Base-by-base conservation (phyloP, 306 rosid genomes). In the Datisca glomerata region DNA sequence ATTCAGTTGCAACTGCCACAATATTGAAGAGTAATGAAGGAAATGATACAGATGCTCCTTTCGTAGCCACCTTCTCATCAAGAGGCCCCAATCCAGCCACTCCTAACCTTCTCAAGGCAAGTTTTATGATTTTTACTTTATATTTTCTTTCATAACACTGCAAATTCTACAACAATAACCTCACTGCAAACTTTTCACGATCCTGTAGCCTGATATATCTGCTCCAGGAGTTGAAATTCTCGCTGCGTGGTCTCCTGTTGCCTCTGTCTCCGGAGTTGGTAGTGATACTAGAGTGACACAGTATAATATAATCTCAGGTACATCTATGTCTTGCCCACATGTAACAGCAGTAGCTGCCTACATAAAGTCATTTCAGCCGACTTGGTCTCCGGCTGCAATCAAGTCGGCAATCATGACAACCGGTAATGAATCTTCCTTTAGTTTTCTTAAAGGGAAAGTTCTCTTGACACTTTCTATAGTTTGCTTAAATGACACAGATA, bases 361-460 rank as follows among this genome's bases (percentile, higher is more conserved):
- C n/a, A n/a, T 78, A 41, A 78, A 78, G 47, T 78, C 81, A 15
- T 60, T 69, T 19, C 60, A 78, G 12, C 73, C 68, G 2, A 34
- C 23, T 11, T 78, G 73, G 86, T 66, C 75, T 1, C 73, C 83
- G 5, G 71, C 75, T 2, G 65, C 62, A n/a, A 56, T 70, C 34
- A 56, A 37, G 18, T 76, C 76, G 2, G 60, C 82, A 0, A 51
- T 74, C 1, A 74, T 67, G 45, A 74, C 87, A 8, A 79, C 89
- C 0, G 72, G 76, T 70, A 60, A 31, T 19, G 0, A 23, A 4
- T 33, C 47, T 35, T 56, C 41, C n/a, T n/a, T n/a, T n/a, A n/a
- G n/a, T n/a, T n/a, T n/a, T n/a, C n/a, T n/a, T n/a, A n/a, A n/a
- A n/a, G n/a, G n/a, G n/a, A n/a, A n/a, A n/a, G n/a, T n/a, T n/a